phyloP scores from a whole-genome alignment of 768 basidiomycete genomes.

The Leccinellum albellum region DNA sequence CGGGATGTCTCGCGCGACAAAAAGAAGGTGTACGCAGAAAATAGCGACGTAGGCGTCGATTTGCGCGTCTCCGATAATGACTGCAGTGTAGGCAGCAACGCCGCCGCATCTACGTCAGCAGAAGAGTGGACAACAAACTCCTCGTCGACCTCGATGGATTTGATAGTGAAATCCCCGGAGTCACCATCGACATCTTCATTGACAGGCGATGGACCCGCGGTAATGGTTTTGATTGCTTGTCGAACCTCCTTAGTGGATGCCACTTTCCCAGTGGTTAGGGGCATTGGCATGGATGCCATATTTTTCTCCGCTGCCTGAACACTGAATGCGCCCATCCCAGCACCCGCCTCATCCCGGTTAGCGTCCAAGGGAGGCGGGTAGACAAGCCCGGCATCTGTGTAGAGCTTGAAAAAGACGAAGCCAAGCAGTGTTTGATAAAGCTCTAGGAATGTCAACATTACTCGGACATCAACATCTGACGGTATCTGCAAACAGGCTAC shows the following conservation, averaged over 20 bases:
- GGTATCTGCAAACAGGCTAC: slow-evolving; percentile 61
- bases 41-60: slow-evolving; percentile 58
- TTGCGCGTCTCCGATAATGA: slow-evolving; percentile 59
- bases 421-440: slow-evolving; percentile 95
- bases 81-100: slow-evolving; percentile 64
- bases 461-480: slow-evolving; percentile 92
- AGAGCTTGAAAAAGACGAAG: slow-evolving; percentile 97
- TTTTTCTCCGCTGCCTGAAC: slow-evolving; percentile 50
- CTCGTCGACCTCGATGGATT: slow-evolving; percentile 44
- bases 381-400: slow-evolving; percentile 85
- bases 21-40: slow-evolving; percentile 86
- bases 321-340: slow-evolving; percentile 85
- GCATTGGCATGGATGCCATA: slow-evolving; percentile 16
- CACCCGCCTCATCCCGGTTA: slow-evolving; percentile 77
- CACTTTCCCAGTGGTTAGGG: slow-evolving; percentile 24
- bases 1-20: slow-evolving; percentile 91
- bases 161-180: slow-evolving; percentile 28
- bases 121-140: slow-evolving; percentile 68
- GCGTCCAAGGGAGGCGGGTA: slow-evolving; percentile 93
- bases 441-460: slow-evolving; percentile 97
- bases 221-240: slow-evolving; percentile 47
- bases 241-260: slow-evolving; percentile 56
- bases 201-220: slow-evolving; percentile 14
- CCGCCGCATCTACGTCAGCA: slow-evolving; percentile 41
- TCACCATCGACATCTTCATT: slow-evolving; percentile 40